phyloP scores from a whole-genome alignment of 805 yeast genomes.

The Barnettozyma botsteinii region DNA sequence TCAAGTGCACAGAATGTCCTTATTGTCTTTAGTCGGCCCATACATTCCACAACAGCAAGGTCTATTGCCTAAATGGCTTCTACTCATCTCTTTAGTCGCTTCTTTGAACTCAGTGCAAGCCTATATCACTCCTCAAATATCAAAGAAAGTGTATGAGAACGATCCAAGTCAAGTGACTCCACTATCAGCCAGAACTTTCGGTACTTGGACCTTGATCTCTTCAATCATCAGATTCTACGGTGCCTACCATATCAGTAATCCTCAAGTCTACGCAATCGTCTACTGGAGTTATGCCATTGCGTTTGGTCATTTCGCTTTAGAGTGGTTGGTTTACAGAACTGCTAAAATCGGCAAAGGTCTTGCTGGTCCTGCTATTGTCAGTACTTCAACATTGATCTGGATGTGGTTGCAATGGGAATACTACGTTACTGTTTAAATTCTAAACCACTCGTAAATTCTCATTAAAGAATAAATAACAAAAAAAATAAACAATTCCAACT shows the following conservation, averaged over 20 bases:
- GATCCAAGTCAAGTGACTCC: slow-evolving; percentile 55
- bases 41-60: slow-evolving; percentile 44
- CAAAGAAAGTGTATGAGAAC: slow-evolving; percentile 72
- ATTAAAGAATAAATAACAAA: not conserved
- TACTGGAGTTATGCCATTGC: slow-evolving; percentile 81
- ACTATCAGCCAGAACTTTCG: slow-evolving; percentile 92
- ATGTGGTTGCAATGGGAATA: slow-evolving; percentile 66
- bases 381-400: slow-evolving; percentile 72
- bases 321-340: slow-evolving; percentile 75
- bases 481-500: not conserved
- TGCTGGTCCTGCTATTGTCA: slow-evolving; percentile 81
- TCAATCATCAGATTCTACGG: slow-evolving; percentile 83
- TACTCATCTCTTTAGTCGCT: slow-evolving; percentile 84
- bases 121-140: slow-evolving; percentile 68
- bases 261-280: slow-evolving; percentile 71
- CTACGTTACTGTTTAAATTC: slow-evolving; percentile 32
- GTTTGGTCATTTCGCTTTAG: slow-evolving; percentile 72
- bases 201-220: slow-evolving; percentile 93
- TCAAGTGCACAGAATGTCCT: slow-evolving; percentile 24
- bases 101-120: slow-evolving; percentile 86
- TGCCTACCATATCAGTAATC: slow-evolving; percentile 66
- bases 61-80: slow-evolving; percentile 67
- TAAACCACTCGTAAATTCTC: not conserved
- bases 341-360: slow-evolving; percentile 85
- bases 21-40: slow-evolving; percentile 31